These are phyloP conservation scores for Eragrostis nindensis DNA, from an alignment of 176 grass and related monocot species.

Conservation along the genomic window DNA sequence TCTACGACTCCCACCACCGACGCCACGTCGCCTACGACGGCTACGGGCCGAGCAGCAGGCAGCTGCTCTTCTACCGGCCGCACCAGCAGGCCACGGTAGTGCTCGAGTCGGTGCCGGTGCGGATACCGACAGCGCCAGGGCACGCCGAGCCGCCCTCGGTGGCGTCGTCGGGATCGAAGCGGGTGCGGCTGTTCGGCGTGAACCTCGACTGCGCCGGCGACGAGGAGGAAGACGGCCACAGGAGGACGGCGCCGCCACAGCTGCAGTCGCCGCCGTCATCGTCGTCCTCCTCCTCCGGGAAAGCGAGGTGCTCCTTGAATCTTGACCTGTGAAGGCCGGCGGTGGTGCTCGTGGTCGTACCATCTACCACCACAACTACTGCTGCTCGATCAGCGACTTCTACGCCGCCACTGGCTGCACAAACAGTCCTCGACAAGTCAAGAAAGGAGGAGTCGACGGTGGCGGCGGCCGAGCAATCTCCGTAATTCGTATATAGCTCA, in stretches of 20 bases:
- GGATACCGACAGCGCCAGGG: neutral
- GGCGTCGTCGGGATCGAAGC: conserved; percentile 57
- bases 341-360: neutral
- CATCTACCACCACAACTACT: conserved; percentile 30
- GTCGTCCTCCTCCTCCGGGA: conserved; percentile 63
- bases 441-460: conserved; percentile 6
- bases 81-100: conserved; percentile 50
- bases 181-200: conserved; percentile 90
- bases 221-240: conserved; percentile 26
- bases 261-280: conserved; percentile 42
- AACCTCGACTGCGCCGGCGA: conserved; percentile 72
- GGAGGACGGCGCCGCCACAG: conserved; percentile 35
- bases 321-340: conserved; percentile 81
- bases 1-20: conserved; percentile 50
- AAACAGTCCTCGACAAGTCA: conserved; percentile 38
- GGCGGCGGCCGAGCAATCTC: conserved; percentile 22
- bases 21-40: conserved; percentile 26
- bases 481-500: conserved; percentile 54
- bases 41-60: conserved; percentile 31
- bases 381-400: neutral
- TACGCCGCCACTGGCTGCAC: conserved; percentile 23
- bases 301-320: conserved; percentile 81
- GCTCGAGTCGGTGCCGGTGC: conserved; percentile 75
- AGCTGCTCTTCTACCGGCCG: conserved; percentile 59
- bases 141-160: conserved; percentile 34